phyloP scores from a whole-genome alignment of 257 asterid species.

The Datura wrightii region DNA sequence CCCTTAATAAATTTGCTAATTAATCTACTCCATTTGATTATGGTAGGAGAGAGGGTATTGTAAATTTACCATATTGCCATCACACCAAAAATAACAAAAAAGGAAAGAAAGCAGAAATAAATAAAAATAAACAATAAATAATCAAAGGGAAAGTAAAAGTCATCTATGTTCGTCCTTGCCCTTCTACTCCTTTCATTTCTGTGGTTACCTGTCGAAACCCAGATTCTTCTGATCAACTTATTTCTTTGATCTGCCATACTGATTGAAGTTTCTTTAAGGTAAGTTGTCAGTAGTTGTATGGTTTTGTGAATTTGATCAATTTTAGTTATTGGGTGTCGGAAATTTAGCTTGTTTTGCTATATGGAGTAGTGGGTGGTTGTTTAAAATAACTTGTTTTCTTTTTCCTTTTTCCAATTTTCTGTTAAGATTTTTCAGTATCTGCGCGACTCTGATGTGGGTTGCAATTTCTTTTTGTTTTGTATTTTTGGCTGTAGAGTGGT shows the following conservation, averaged over 20 bases:
- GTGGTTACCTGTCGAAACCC: constrained; percentile 15
- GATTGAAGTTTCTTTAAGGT: neutral
- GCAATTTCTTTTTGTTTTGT: too few species aligned
- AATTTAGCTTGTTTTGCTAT: neutral
- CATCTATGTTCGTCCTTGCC: neutral
- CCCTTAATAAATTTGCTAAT: too few species aligned
- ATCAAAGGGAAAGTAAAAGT: constrained; percentile 22
- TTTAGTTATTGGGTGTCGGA: neutral
- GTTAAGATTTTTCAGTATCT: neutral
- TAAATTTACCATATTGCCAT: neutral
- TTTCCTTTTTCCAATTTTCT: neutral
- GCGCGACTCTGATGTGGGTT: neutral
- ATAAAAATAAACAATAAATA: neutral
- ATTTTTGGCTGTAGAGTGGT: neutral
- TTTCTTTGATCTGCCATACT: neutral
- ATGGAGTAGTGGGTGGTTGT: neutral
- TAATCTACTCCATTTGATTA: too few species aligned
- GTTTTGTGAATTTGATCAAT: neutral
- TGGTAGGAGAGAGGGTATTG: too few species aligned
- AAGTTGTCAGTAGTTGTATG: neutral
- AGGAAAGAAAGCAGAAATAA: too few species aligned
- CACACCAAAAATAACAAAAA: neutral
- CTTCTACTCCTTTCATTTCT: neutral
- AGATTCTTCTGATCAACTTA: neutral
- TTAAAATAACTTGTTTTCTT: neutral